phyloP scores from a whole-genome alignment of 1,284 basidiomycete species.

The Fomes fomentarius region DNA sequence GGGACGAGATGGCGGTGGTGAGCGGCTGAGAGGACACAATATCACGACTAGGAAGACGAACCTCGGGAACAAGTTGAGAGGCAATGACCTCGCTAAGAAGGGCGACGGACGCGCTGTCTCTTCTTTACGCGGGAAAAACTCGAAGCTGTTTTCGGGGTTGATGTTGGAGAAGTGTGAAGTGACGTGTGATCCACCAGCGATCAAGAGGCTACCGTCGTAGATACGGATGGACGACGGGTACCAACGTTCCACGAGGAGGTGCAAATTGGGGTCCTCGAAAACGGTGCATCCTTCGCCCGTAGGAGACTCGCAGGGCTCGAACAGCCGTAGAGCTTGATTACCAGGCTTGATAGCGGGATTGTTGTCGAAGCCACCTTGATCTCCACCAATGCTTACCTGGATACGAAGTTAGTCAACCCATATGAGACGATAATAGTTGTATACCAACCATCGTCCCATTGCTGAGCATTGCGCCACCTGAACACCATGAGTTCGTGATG shows the following conservation, averaged over 20 bases:
- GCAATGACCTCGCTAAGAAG: slow-evolving; percentile 41
- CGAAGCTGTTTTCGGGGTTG: slow-evolving; percentile 49
- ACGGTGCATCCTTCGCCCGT: slow-evolving; percentile 39
- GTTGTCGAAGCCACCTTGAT: slow-evolving; percentile 43
- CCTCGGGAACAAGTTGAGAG: slow-evolving; percentile 28
- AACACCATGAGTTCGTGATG: slow-evolving; percentile 12
- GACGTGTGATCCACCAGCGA: slow-evolving; percentile 43
- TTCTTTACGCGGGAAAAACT: slow-evolving; percentile 58
- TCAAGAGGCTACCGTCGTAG: slow-evolving; percentile 44
- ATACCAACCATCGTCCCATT: slow-evolving; percentile 48
- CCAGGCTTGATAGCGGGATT: slow-evolving; percentile 32
- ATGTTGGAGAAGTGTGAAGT: slow-evolving; percentile 41
- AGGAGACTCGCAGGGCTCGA: slow-evolving; percentile 39
- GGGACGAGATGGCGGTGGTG: no score
- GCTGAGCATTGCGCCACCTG: slow-evolving; percentile 41
- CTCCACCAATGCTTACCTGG: slow-evolving; percentile 44
- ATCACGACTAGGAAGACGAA: no score
- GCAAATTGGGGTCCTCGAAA: slow-evolving; percentile 41
- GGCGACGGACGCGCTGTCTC: slow-evolving; percentile 44
- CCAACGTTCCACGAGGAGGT: slow-evolving; percentile 41
- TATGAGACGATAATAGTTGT: neutral
- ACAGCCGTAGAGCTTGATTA: slow-evolving; percentile 36
- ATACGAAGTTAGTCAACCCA: slow-evolving; percentile 10
- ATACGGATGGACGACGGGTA: slow-evolving; percentile 46
- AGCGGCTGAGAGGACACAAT: no score